Base-by-base conservation (phyloP, 2,329 filamentous ascomycete genomes). In the Cercospora zeae-maydis region DNA sequence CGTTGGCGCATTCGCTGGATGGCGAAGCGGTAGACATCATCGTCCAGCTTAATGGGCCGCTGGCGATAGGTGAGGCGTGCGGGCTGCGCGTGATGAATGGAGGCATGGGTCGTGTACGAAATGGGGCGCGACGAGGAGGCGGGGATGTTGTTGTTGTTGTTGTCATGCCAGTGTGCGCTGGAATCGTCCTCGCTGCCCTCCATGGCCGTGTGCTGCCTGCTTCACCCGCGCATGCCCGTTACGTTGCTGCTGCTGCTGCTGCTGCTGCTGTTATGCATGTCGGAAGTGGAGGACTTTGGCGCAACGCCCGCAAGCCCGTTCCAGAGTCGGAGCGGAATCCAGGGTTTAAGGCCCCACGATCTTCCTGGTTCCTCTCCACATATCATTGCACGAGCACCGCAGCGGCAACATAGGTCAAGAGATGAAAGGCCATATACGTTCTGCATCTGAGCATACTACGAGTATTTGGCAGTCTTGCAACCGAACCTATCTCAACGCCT, bases 71-170 rank as follows among this genome's bases (percentile, higher is more conserved):
- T 39, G 55, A 24, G 61, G 52, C 47, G 58, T 59, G 47, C 33
- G 39, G 57, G 8, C 57, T 57, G 24, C 51, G 62, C 19, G 45
- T 33, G 11, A 34, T 59, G 34, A 42, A n/a, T 60, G 60, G 39
- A 65, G 45, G 47, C 62, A 58, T 69, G 72, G 65, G 67, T 72
- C 60, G 74, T 64, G 64, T 73, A 74, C 39, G 73, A 74, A 37
- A 75, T 70, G 7, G 71, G 72, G 63, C 74, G 72, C 4, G 74
- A 74, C 24, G 72, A 74, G n/a, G 75, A 67, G 52, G 74, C 24
- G 24, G 6, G 6, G 24, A 6, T 27, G 24, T 27, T 27, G 24
- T 27, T 27, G 24, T 27, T 27, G 24, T 27, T 27, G 24, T 27
- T 27, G 24, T 34, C 24, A 19, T 59, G 47, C 57, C 67, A 52